A percentile compares a stretch with the other conserved stretches of the same genome.
These are phyloP conservation scores for Ormosia semicastrata DNA, from an alignment of 306 rosid genomes.

Conservation along the genomic window DNA sequence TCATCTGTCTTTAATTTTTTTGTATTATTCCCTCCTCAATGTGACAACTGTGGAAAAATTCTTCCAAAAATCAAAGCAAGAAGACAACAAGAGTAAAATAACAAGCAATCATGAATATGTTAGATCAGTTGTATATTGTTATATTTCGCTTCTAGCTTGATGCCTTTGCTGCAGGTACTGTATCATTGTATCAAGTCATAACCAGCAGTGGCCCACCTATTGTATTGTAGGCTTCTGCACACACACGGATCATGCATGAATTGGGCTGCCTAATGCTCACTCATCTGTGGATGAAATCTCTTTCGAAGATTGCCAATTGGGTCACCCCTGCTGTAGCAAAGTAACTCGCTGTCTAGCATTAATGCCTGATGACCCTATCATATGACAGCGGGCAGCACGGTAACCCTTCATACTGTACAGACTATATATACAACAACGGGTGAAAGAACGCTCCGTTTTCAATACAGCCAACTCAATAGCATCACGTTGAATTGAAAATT, in stretches of 20 bases:
- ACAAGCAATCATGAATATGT: constrained; percentile 42
- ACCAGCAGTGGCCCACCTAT: constrained; percentile 67
- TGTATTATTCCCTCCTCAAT: not conserved
- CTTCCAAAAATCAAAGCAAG: not conserved
- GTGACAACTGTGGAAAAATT: not conserved
- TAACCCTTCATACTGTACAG: no score
- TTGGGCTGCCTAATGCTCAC: constrained; percentile 48
- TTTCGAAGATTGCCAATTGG: constrained; percentile 71
- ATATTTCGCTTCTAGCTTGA: constrained; percentile 44
- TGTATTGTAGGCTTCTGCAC: constrained; percentile 58
- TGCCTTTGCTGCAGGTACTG: constrained; percentile 68
- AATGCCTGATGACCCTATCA: constrained; percentile 54
- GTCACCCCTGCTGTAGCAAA: constrained; percentile 72
- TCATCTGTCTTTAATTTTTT: not conserved
- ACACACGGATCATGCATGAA: constrained; percentile 57
- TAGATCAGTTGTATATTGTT: not conserved
- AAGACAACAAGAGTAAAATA: constrained; percentile 5
- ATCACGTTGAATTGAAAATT: no score
- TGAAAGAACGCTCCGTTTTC: no score
- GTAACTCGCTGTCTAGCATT: constrained; percentile 69
- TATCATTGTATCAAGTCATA: constrained; percentile 49
- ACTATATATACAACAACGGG: no score
- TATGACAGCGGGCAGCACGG: constrained; percentile 47
- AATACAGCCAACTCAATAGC: no score
- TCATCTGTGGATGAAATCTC: constrained; percentile 35